Evolutionary conservation across 768 basidiomycete genomes (phyloP), one percentile per base, ranked within the genome.

Genomic region (Suillus cothurnatus): DNA sequence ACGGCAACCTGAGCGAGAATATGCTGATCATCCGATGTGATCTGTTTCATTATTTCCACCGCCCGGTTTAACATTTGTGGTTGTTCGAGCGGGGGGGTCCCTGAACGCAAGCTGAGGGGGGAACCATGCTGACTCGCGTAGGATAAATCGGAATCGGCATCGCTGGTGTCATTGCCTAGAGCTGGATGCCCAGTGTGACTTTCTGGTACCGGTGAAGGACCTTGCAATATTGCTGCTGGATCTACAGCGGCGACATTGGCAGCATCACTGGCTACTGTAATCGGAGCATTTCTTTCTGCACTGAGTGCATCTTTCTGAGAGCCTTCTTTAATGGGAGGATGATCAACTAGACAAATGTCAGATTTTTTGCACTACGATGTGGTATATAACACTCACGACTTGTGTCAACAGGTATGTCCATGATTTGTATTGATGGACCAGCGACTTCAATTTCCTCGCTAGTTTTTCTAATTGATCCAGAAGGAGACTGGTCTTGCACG

Each of bases 31-130:
- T 69, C 57, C 0, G 21, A 47, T 28, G 75, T 69, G 28, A 76
- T 69, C 11, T 70, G 63, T 43, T 55, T 67, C 71, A 77, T 77
- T 57, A 77, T 71, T 7, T 19, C 45, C 41, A 75, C 75, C 26
- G 67, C 66, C 9, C 67, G 71, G 7, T 68, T 31, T 15, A 77
- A 67, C 34, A 73, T 61, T 9, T 64, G 47, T 15, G 69, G 60
- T 11, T 66, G 64, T 26, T 71, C 64, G 1, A 60, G 45, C 2
- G 53, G 65, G n/a, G 74, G 74, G 9, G 71, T 77, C 7, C 67
- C 66, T 6, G 64, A 41, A 6, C 70, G 68, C 34, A 69, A 74
- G 11, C 69, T 74, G n/a, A 70, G 6, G 14, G 69, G 73, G 23
- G 74, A 73, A 4, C 55, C 64, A 34, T 62, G 63, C 56, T 73